Evolutionary conservation across 179 eudicot species (phyloP).

Genomic region (Monotropa hypopitys): DNA sequence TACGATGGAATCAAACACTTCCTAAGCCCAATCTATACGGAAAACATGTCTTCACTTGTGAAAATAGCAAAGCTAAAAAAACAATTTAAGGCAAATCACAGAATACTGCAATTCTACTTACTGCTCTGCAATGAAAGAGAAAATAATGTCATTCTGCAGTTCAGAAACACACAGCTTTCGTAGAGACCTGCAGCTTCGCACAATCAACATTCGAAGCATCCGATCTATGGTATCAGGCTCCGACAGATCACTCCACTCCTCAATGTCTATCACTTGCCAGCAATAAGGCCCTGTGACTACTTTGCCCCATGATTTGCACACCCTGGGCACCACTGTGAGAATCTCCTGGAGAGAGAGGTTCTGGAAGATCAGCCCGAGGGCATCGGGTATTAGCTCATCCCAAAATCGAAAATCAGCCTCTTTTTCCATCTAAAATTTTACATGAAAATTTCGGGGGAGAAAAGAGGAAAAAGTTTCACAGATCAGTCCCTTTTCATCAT

Average conservation of each 20-base stretch:
- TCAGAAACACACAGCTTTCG: conserved; percentile 51
- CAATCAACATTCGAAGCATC: conserved; percentile 48
- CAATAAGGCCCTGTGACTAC: conserved; percentile 65
- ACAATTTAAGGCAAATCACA: background rate
- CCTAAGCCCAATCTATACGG: background rate
- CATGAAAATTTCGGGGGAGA: background rate
- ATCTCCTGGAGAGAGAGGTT: conserved; percentile 43
- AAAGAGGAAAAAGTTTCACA: background rate
- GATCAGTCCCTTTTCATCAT: background rate
- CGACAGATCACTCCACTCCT: conserved; percentile 45
- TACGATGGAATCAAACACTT: background rate
- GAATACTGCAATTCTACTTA: conserved; percentile 21
- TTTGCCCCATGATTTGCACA: conserved; percentile 64
- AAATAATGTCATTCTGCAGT: conserved; percentile 30
- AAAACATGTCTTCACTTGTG: background rate
- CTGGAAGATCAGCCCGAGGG: conserved; percentile 48
- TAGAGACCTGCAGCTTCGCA: conserved; percentile 50
- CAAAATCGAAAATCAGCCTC: conserved; percentile 33
- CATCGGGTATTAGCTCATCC: conserved; percentile 71
- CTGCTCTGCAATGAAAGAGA: conserved; percentile 62
- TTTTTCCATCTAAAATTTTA: conserved; percentile 27
- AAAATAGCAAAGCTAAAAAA: background rate
- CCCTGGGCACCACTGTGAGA: conserved; percentile 52
- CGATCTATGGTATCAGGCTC: conserved; percentile 34
- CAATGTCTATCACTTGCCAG: conserved; percentile 71